phyloP scores from a whole-genome alignment of 2,329 filamentous ascomycete genomes.

The Sarocladium strictum region DNA sequence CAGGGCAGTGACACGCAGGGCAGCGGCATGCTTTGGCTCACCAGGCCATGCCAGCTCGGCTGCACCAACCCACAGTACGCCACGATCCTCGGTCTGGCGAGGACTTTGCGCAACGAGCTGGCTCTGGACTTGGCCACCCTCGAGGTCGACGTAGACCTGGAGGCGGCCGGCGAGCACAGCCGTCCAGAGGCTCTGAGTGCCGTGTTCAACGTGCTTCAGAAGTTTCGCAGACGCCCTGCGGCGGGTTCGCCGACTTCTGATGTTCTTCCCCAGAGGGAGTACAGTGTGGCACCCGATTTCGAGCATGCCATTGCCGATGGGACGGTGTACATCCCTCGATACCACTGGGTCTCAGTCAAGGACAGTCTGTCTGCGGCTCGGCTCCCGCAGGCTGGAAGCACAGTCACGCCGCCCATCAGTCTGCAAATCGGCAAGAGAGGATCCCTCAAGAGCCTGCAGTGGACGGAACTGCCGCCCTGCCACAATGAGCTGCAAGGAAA shows the following conservation, averaged over 20 bases:
- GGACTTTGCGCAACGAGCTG: conserved; percentile 6
- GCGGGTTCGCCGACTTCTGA: no score
- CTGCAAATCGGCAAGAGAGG: no score
- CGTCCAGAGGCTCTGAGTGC: not conserved
- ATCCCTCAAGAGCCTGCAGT: not conserved
- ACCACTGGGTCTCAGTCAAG: not conserved
- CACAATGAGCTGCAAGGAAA: conserved; percentile 7
- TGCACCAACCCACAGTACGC: conserved; percentile 1
- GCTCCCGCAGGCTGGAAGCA: conserved; percentile 12
- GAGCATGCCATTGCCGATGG: conserved; percentile 9
- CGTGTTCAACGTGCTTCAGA: not conserved
- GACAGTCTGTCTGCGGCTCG: not conserved
- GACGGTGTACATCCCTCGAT: not conserved
- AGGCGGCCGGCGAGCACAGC: not conserved
- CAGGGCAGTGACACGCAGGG: no score
- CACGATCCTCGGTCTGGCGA: not conserved
- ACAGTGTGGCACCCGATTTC: not conserved
- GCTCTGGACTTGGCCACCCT: not conserved
- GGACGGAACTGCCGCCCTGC: no score
- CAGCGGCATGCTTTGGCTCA: conserved; percentile 7
- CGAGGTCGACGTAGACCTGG: not conserved
- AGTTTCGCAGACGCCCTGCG: not conserved
- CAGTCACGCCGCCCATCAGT: no score
- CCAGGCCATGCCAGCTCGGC: not conserved
- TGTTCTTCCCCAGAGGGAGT: not conserved